phyloP scores from a whole-genome alignment of 257 asterid species.

The Solanum ossicruentum region DNA sequence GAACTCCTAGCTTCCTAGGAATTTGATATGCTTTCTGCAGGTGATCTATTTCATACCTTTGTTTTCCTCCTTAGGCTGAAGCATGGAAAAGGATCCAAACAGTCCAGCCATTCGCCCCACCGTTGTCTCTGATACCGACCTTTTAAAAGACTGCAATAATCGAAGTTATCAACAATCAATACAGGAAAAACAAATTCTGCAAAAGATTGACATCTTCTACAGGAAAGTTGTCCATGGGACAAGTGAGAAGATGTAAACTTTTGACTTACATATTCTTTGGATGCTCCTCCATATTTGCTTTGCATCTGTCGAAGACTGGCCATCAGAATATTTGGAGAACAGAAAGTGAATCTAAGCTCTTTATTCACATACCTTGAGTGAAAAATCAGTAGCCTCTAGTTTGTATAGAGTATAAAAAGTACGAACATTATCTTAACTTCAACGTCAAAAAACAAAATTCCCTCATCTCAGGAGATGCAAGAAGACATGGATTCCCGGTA shows the following conservation, averaged over 20 bases:
- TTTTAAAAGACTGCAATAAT: slow-evolving; percentile 41
- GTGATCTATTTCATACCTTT: slow-evolving; percentile 28
- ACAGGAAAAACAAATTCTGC: not conserved
- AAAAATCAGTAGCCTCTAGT: slow-evolving; percentile 27
- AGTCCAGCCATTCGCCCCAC: slow-evolving; percentile 46
- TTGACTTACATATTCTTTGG: slow-evolving; percentile 46
- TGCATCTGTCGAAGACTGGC: slow-evolving; percentile 40
- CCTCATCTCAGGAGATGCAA: not conserved
- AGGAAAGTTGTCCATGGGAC: not conserved
- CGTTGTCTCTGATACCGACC: slow-evolving; percentile 72
- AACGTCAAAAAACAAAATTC: not conserved
- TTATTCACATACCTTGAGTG: slow-evolving; percentile 43
- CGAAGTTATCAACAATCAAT: slow-evolving; percentile 2
- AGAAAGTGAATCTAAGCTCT: not conserved
- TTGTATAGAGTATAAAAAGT: too few species aligned
- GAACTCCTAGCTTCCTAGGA: not conserved
- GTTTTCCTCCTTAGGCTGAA: slow-evolving; percentile 43
- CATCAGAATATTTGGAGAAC: slow-evolving; percentile 1
- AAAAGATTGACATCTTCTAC: not conserved
- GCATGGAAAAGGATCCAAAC: slow-evolving; percentile 50
- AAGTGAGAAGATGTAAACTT: not conserved
- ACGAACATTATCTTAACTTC: not conserved
- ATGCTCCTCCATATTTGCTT: slow-evolving; percentile 55
- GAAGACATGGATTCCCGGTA: not conserved
- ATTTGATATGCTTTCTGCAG: not conserved